phyloP scores from a whole-genome alignment of 352 stramenopile species.

The Globisporangium sylvaticum region DNA sequence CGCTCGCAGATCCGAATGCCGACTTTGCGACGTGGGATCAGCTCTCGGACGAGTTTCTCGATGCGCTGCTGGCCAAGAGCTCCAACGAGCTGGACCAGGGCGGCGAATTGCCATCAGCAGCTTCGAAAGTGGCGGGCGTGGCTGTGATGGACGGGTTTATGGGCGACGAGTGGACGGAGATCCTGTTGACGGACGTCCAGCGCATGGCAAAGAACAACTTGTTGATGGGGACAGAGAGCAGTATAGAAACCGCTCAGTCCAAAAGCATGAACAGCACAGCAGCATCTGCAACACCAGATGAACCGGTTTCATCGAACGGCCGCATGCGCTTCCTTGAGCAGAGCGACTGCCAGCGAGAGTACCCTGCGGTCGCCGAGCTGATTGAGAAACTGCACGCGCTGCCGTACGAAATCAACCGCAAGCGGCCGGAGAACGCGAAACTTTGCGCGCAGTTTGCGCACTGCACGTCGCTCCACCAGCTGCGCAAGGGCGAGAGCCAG shows the following conservation, averaged over 20 bases:
- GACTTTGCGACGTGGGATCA: constrained; percentile 68
- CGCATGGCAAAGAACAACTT: constrained; percentile 55
- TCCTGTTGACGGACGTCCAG: constrained; percentile 62
- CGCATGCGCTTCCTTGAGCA: constrained; percentile 64
- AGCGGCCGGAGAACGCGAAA: constrained; percentile 30
- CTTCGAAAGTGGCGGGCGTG: constrained; percentile 19
- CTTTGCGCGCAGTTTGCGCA: constrained; percentile 72
- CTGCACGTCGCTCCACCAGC: constrained; percentile 48
- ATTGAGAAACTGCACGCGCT: constrained; percentile 72
- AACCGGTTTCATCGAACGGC: constrained; percentile 10
- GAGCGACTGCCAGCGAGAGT: constrained; percentile 48
- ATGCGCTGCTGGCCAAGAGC: constrained; percentile 27
- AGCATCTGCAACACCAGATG: background rate
- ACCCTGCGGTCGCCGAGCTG: constrained; percentile 68
- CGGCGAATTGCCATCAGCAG: background rate
- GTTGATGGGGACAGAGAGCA: constrained; percentile 32
- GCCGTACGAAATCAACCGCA: constrained; percentile 82
- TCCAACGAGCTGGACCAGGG: background rate
- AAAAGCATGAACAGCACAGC: constrained; percentile 2
- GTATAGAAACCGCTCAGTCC: constrained; percentile 20
- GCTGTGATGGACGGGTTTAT: constrained; percentile 74
- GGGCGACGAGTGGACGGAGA: constrained; percentile 67
- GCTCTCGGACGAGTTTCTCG: constrained; percentile 43
- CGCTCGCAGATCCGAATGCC: constrained; percentile 50
- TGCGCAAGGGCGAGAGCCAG: constrained; percentile 42